phyloP scores from a whole-genome alignment of 164 flowering plant genomes.

The Buxus sempervirens region DNA sequence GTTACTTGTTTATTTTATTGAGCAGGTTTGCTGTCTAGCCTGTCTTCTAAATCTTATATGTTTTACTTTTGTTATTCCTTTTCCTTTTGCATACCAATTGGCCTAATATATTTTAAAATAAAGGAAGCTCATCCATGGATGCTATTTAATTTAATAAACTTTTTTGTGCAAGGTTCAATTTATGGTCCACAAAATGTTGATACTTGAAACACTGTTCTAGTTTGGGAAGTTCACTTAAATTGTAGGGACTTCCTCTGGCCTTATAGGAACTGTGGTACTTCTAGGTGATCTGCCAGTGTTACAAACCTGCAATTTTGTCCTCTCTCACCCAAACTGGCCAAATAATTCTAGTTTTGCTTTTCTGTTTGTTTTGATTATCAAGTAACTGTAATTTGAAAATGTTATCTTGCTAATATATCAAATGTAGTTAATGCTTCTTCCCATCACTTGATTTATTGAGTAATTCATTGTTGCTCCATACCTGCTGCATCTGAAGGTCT shows the following conservation, averaged over 20 bases:
- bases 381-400: too few species aligned
- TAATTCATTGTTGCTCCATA: too few species aligned
- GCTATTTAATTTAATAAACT: not conserved
- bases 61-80: too few species aligned
- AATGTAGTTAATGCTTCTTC: too few species aligned
- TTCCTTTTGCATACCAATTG: too few species aligned
- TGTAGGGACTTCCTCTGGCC: not conserved
- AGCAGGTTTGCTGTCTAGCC: conserved; percentile 49
- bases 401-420: too few species aligned
- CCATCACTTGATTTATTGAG: too few species aligned
- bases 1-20: conserved; percentile 95
- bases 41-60: not conserved
- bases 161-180: not conserved
- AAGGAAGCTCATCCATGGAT: not conserved
- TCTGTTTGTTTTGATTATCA: too few species aligned
- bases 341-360: too few species aligned
- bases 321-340: too few species aligned
- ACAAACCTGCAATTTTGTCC: not conserved
- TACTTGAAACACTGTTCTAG: not conserved
- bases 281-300: not conserved
- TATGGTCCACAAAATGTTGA: not conserved
- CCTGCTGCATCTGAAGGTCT: too few species aligned
- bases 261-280: not conserved
- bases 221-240: not conserved
- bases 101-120: not conserved